Evolutionary conservation across 345 rosid species (phyloP), one percentile per base, ranked within the genome.

Genomic region (Triadica sebifera): DNA sequence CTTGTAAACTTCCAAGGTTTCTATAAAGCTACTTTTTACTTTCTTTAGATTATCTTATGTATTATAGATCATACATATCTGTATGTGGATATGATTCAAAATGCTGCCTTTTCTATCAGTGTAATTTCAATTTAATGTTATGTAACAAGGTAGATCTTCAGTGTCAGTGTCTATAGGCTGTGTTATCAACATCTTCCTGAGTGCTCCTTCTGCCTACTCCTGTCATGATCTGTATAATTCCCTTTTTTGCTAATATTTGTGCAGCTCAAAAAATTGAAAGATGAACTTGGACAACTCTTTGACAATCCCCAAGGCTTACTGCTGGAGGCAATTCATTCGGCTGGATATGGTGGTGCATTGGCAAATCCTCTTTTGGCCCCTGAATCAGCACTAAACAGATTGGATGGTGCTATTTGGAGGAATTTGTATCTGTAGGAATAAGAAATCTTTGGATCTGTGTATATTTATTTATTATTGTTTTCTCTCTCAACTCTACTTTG

Each of bases 331-430:
- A 85, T 93, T 79, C 99, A 93, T 77, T 87, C 97, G 5, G 90
- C 91, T 65, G 99, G 88, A 73, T 95, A 84, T 83, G 78, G 86
- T 50, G 98, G 98, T 67, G 94, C 92, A 65, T 82, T 95, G 78
- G 94, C 92, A 37, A 93, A 93, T 87, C 96, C 99, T 50, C 87
- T 95, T 80, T 79, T 91, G 47, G 96, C 93, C 58, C 83, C 97
- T 20, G 97, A 91, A 78, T 89, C 97, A 71, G 88, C 97, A 22
- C 63, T 91, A 63, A 77, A 74, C 75, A 77, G 83, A 78, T 75
- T 95, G 78, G 84, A 83, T 69, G 70, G 87, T 64, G 61, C 82
- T 13, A 46, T 90, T 83, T 95, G 82, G 92, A 88, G 83, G 86
- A 89, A 72, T 95, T 95, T 82, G 84, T 93, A 76, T 75, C 82